A percentile compares a stretch with the other conserved stretches of the same genome.
Conservation (phyloP, 2,329 filamentous ascomycete genomes). For the Byssochlamys sp. region DNA sequence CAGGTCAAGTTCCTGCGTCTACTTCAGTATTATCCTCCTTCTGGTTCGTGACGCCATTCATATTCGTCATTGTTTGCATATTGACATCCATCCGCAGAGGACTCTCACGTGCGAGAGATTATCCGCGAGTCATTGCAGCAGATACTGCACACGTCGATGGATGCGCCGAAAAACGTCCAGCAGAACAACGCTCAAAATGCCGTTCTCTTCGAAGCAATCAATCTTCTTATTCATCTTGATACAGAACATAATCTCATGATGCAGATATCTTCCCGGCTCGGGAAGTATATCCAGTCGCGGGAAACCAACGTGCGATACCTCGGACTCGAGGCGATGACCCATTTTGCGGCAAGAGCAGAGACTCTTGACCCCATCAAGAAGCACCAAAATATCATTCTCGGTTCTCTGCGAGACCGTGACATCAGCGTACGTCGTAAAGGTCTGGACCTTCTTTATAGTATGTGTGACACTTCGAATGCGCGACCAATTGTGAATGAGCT, state of each 20-base stretch:
- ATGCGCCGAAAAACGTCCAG: conserved; percentile 94
- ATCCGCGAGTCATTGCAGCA: conserved; percentile 85
- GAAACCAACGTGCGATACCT: conserved; percentile 97
- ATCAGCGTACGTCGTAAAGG: conserved; percentile 95
- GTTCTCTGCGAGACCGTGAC: conserved; percentile 85
- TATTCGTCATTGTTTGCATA: conserved; percentile 2
- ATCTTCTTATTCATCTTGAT: conserved; percentile 93
- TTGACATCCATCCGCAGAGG: conserved; percentile 48
- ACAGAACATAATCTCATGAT: conserved; percentile 92
- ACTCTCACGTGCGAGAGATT: conserved; percentile 81
- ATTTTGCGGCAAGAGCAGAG: conserved; percentile 85
- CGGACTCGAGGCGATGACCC: conserved; percentile 93
- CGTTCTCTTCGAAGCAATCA: conserved; percentile 95
- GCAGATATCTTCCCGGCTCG: conserved; percentile 81
- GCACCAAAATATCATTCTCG: conserved; percentile 90
- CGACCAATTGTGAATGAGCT: conserved; percentile 88
- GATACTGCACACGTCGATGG: conserved; percentile 82
- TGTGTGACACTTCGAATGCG: conserved; percentile 95
- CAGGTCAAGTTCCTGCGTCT: conserved; percentile 88
- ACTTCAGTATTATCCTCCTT: conserved; percentile 91
- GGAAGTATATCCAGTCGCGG: conserved; percentile 90
- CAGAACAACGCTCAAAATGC: conserved; percentile 99
- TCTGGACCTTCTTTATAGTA: conserved; percentile 93
- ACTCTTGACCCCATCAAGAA: conserved; percentile 96
- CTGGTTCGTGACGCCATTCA: conserved; percentile 48